These are phyloP conservation scores for Rachicladosporium sp. DNA, from an alignment of 2,329 filamentous ascomycete species.

Conservation along the genomic window DNA sequence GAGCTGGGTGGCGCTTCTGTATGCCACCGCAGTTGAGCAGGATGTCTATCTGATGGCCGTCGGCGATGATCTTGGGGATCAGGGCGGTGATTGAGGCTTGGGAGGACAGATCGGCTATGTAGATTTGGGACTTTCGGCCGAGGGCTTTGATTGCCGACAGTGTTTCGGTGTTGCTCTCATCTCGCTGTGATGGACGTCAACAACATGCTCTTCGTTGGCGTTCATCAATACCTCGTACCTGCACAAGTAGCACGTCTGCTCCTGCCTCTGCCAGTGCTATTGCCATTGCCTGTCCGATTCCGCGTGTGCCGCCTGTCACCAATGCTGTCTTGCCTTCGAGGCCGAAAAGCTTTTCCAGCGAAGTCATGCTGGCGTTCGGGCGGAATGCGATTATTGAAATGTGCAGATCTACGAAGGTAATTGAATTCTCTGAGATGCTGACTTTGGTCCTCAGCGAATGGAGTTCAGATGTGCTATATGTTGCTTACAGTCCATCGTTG, in stretches of 20 bases:
- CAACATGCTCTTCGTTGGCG: background rate
- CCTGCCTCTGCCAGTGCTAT: slow-evolving; percentile 39
- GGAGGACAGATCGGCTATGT: slow-evolving; percentile 57
- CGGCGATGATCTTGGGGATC: slow-evolving; percentile 30
- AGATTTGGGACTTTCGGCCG: slow-evolving; percentile 54
- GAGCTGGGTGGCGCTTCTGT: slow-evolving; percentile 15
- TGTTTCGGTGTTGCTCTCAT: slow-evolving; percentile 44
- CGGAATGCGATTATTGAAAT: no score
- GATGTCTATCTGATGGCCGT: slow-evolving; percentile 16
- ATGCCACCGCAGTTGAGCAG: slow-evolving; percentile 21
- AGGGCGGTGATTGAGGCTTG: slow-evolving; percentile 48
- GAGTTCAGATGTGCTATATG: no score
- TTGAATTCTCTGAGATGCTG: no score
- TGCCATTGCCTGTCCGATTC: slow-evolving; percentile 40
- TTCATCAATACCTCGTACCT: slow-evolving; percentile 21
- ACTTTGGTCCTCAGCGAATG: no score
- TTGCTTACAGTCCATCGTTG: no score
- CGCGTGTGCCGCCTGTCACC: slow-evolving; percentile 38
- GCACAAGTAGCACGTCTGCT: slow-evolving; percentile 38
- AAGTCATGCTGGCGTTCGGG: slow-evolving; percentile 2
- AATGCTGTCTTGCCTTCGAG: slow-evolving; percentile 38
- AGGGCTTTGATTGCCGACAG: slow-evolving; percentile 50
- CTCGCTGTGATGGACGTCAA: slow-evolving; percentile 22
- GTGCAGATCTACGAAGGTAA: no score
- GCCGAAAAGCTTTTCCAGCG: slow-evolving; percentile 34